These are phyloP conservation scores for Mollisiaceae sp. DNA, from an alignment of 2,329 filamentous ascomycete genomes.

Conservation along the genomic window DNA sequence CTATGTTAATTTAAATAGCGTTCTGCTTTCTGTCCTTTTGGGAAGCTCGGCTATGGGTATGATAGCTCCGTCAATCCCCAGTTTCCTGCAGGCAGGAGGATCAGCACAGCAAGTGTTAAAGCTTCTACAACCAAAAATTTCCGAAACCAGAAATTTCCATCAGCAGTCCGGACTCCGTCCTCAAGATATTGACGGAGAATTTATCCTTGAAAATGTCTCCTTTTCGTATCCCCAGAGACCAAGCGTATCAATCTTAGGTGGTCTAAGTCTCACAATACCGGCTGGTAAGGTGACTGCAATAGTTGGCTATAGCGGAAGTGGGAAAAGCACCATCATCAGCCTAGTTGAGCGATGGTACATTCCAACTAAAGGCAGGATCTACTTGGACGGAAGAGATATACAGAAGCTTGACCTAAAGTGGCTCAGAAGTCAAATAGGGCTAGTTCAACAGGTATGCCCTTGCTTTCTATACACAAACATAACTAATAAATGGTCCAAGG, in stretches of 20 bases:
- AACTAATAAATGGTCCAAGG: slow-evolving; percentile 43
- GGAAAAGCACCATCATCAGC: slow-evolving; percentile 47
- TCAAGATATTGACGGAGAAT: too few species aligned
- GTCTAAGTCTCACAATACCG: slow-evolving; percentile 46
- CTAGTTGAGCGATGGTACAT: slow-evolving; percentile 48
- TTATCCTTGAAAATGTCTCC: slow-evolving; percentile 56
- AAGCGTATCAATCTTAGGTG: slow-evolving; percentile 39
- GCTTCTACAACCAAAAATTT: background rate
- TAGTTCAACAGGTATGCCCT: slow-evolving; percentile 45
- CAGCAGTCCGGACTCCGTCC: too few species aligned
- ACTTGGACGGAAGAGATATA: slow-evolving; percentile 40
- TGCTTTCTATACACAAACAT: background rate
- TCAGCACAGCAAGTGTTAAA: slow-evolving; percentile 12
- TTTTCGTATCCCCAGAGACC: slow-evolving; percentile 39
- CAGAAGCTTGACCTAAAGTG: slow-evolving; percentile 38
- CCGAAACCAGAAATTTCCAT: too few species aligned
- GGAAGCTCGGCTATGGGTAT: slow-evolving; percentile 10
- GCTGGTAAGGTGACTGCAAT: slow-evolving; percentile 47
- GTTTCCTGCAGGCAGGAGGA: slow-evolving; percentile 3
- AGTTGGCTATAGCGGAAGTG: slow-evolving; percentile 45
- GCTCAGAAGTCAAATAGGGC: slow-evolving; percentile 32
- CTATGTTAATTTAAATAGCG: background rate
- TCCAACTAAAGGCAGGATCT: slow-evolving; percentile 41
- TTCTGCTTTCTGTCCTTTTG: background rate
- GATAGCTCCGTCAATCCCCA: background rate